Evolutionary conservation across 139 green algal genomes (phyloP), one percentile per base, ranked within the genome.

Genomic region (Volvox africanus): DNA sequence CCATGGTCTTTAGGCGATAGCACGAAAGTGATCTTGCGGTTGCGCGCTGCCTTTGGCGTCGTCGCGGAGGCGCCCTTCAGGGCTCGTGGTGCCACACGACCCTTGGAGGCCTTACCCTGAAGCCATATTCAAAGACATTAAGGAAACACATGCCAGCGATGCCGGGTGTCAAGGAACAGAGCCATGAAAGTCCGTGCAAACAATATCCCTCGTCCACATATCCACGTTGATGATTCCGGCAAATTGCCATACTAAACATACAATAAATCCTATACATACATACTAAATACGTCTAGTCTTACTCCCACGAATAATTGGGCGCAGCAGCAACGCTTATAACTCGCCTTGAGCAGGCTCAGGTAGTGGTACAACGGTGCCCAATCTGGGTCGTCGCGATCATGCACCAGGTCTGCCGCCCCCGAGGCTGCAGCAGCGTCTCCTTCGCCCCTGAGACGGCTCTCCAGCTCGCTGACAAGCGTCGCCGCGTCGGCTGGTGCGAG

Each of bases 21-120:
- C 26, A 77, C 87, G 24, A 91, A 91, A 13, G 87, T 84, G 76
- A 91, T 91, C 33, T 78, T 82, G 76, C 87, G 87, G 33, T 86
- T 85, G 32, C 76, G 44, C 26, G 85, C 69, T 33, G 87, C 77
- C 24, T 55, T 67, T 20, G 86, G 76, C 1, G 61, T 78, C 9
- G 71, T 82, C 30, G 87, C 76, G 16, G 77, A 76, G 33, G 61
- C 76, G 33, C 76, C 61, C 87, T 86, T 85, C 32, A 91, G 76
- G 0, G 14, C 87, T 35, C 87, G 87, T 6, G 87, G 75, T 22
- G 87, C 87, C 19, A 61, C 87, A 1, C 77, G 77, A 16, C 87
- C 76, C 76, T 71, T 79, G 55, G 61, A 50, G 18, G 61, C 77
- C 87, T 91, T 91, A 22, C 77, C 76, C 87, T 91, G 76, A 22